phyloP scores from a whole-genome alignment of 176 grass and related monocot species.

The Puccinellia tenuiflora region DNA sequence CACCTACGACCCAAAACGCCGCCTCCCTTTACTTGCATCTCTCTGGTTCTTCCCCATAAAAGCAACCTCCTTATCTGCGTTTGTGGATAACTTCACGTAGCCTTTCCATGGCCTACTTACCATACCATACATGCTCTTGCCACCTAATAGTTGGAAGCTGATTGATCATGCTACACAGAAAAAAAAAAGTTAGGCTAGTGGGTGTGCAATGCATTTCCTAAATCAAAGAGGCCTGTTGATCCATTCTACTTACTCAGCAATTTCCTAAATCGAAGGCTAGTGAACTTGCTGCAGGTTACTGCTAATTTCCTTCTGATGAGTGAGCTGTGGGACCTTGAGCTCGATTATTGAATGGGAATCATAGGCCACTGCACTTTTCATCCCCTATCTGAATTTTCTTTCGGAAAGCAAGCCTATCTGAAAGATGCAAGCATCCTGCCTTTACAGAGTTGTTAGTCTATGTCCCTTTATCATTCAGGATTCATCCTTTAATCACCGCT shows the following conservation, averaged over 20 bases:
- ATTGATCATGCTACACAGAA: constrained; percentile 1
- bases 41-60: constrained; percentile 22
- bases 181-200: neutral
- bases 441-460: constrained; percentile 30
- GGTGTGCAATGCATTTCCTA: neutral
- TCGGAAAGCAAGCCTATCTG: neutral
- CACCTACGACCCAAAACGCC: too few relatives aligned
- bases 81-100: constrained; percentile 32
- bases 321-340: neutral
- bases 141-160: neutral
- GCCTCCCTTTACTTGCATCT: constrained; percentile 7
- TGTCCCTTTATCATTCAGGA: constrained; percentile 17
- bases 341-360: constrained; percentile 13
- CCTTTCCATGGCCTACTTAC: constrained; percentile 30
- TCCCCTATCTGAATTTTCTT: constrained; percentile 21
- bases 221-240: neutral
- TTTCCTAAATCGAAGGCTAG: too few relatives aligned
- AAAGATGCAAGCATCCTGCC: constrained; percentile 11
- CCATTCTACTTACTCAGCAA: neutral
- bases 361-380: constrained; percentile 11
- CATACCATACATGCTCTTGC: constrained; percentile 4
- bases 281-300: neutral
- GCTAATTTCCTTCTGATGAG: neutral
- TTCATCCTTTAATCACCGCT: constrained; percentile 1
- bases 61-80: constrained; percentile 4